Evolutionary conservation across 257 asterid genomes (phyloP), one percentile per base, ranked within the genome.

Genomic region (Solanum corneliomulleri): DNA sequence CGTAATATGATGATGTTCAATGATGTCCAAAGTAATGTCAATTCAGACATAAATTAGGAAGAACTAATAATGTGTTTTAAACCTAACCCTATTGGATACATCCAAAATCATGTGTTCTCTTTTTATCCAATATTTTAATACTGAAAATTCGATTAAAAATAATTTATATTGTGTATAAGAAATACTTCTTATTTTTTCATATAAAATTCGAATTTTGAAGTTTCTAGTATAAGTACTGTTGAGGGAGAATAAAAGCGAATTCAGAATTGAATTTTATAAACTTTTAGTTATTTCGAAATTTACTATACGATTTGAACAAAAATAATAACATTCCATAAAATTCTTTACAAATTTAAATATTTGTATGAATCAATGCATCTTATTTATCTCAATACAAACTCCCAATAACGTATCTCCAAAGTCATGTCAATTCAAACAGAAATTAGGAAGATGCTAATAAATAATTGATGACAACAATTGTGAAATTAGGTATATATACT

Each of bases 311-410:
- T 33, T 71, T 71, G 27, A 33, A 3, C 3, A 71, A 71, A 33
- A 18, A 0, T 16, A 2, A 71, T 4, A 11, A 20, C 4, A 18
- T 71, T 16, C 0, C 0, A 1, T 18, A 2, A 0, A 0, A 33
- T 35, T 71, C 45, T 2, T 10, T 31, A 70, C 13, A 27, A 66
- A 66, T 70, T 70, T 33, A 71, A 71, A 18, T 0, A 6, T 71
- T 9, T 3, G 0, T 70, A 52, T 35, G 1, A 18, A 71, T 9
- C 3, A 8, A 16, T 9, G 2, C 4, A 71, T 33, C 14, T 33
- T 33, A 71, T 16, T 33, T 33, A 33, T 71, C 45, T 71, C 45
- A 18, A 1, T 4, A 0, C 25, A 18, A 18, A 33, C 35, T 14
- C n/a, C 9, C 0, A 8, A 4, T 31, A 4, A 18, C 41, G 11